Percentiles rank a stretch among this genome's conserved stretches.
These are phyloP conservation scores for Ophiobolus disseminans DNA, from an alignment of 2,329 filamentous ascomycete species.

Conservation along the genomic window DNA sequence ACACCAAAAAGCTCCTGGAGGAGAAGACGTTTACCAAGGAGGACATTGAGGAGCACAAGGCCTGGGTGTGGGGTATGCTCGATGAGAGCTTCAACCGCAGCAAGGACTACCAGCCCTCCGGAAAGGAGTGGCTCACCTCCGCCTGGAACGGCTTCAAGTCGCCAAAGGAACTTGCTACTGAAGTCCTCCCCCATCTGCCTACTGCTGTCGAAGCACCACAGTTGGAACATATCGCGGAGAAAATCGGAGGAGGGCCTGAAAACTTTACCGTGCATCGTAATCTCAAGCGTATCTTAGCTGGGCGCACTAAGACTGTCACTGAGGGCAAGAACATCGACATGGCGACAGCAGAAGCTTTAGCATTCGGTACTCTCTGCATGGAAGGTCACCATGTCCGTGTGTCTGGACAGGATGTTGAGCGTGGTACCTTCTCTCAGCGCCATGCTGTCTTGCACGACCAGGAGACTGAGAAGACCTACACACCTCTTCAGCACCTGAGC, in stretches of 20 bases:
- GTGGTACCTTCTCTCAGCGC: slow-evolving; percentile 98
- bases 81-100: slow-evolving; percentile 97
- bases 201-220: slow-evolving; percentile 78
- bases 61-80: slow-evolving; percentile 99
- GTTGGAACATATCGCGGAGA: slow-evolving; percentile 80
- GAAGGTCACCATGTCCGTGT: slow-evolving; percentile 98
- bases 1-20: slow-evolving; percentile 86
- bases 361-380: slow-evolving; percentile 86
- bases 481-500: slow-evolving; percentile 85
- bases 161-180: slow-evolving; percentile 93
- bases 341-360: slow-evolving; percentile 94
- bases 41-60: slow-evolving; percentile 98
- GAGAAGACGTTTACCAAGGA: slow-evolving; percentile 97
- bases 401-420: slow-evolving; percentile 98
- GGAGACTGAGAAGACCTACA: slow-evolving; percentile 91
- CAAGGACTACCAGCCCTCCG: slow-evolving; percentile 95
- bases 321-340: slow-evolving; percentile 97
- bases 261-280: slow-evolving; percentile 92
- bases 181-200: slow-evolving; percentile 89
- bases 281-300: slow-evolving; percentile 91
- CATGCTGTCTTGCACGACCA: slow-evolving; percentile 98
- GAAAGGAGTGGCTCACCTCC: slow-evolving; percentile 98
- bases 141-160: slow-evolving; percentile 99
- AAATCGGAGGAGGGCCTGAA: slow-evolving; percentile 80
- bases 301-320: slow-evolving; percentile 87